Evolutionary conservation across 2,329 filamentous ascomycete species (phyloP).

Genomic region (Alternaria atra): DNA sequence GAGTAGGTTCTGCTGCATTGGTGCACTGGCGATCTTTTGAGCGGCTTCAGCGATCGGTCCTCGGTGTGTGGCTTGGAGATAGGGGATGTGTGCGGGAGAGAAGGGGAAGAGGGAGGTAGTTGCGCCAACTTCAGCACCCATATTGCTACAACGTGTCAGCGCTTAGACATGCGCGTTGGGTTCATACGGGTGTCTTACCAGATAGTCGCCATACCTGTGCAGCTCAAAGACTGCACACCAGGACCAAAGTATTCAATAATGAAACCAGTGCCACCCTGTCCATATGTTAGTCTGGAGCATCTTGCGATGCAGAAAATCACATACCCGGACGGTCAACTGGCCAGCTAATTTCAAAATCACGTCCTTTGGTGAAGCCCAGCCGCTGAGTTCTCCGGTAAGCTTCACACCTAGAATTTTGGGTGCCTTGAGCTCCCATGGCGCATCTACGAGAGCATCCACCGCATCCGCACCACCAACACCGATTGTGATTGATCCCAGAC

Average conservation of each 20-base stretch:
- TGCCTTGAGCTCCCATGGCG: conserved; percentile 97
- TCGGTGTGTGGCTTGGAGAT: conserved; percentile 85
- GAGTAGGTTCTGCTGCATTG: conserved; percentile 71
- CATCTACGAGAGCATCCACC: conserved; percentile 94
- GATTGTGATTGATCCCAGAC: conserved; percentile 91
- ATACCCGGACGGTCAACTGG: conserved; percentile 79
- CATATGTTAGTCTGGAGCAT: conserved; percentile 24
- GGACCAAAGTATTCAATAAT: conserved; percentile 95
- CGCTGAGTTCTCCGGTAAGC: conserved; percentile 81
- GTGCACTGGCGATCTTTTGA: conserved; percentile 66
- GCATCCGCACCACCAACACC: conserved; percentile 97
- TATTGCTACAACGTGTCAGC: conserved; percentile 18
- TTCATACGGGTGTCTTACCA: conserved; percentile 50
- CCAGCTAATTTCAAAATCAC: conserved; percentile 91
- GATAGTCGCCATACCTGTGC: conserved; percentile 91
- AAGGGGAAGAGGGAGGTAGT: conserved; percentile 96
- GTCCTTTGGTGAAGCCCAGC: conserved; percentile 95
- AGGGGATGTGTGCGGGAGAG: conserved; percentile 81
- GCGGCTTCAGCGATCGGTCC: conserved; percentile 74
- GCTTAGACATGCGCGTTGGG: neutral
- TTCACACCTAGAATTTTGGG: conserved; percentile 88
- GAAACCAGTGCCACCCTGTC: conserved; percentile 83
- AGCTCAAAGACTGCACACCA: conserved; percentile 87
- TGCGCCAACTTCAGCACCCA: conserved; percentile 86
- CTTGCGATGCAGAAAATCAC: conserved; percentile 19